These are phyloP conservation scores for Halophytophthora batemanensis DNA, from an alignment of 352 stramenopile species.

Conservation along the genomic window DNA sequence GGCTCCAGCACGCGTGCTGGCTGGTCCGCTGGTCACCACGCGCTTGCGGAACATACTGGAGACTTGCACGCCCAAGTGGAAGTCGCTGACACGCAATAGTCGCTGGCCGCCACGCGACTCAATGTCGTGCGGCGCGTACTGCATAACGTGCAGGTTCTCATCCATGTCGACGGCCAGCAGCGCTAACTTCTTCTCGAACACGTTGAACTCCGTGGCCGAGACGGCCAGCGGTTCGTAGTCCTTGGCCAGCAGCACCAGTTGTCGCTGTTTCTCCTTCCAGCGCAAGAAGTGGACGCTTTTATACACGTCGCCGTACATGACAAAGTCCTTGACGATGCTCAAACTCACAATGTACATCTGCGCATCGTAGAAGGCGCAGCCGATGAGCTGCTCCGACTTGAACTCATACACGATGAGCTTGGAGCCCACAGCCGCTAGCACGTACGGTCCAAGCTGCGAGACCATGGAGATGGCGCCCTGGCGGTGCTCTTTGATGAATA, in stretches of 20 bases:
- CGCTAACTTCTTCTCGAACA: slow-evolving; percentile 73
- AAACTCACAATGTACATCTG: slow-evolving; percentile 87
- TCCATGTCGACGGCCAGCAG: slow-evolving; percentile 80
- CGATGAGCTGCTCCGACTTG: slow-evolving; percentile 85
- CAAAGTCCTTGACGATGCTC: slow-evolving; percentile 80
- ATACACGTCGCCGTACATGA: slow-evolving; percentile 87
- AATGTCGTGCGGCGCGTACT: slow-evolving; percentile 84
- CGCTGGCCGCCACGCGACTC: slow-evolving; percentile 81
- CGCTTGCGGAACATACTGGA: slow-evolving; percentile 79
- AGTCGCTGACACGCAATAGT: slow-evolving; percentile 76
- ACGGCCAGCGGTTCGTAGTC: slow-evolving; percentile 83
- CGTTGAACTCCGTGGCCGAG: slow-evolving; percentile 77
- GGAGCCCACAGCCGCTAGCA: slow-evolving; percentile 79
- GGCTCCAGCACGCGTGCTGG: slow-evolving; percentile 13
- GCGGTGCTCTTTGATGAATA: slow-evolving; percentile 87
- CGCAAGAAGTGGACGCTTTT: slow-evolving; percentile 88
- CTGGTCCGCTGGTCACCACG: slow-evolving; percentile 20
- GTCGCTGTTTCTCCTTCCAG: slow-evolving; percentile 81
- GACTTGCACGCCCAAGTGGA: slow-evolving; percentile 78
- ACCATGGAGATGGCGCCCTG: slow-evolving; percentile 82
- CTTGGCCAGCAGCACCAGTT: slow-evolving; percentile 79
- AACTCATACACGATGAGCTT: slow-evolving; percentile 90
- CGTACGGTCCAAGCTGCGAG: slow-evolving; percentile 72
- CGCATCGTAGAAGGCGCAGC: slow-evolving; percentile 85
- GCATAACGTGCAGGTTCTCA: slow-evolving; percentile 85